Evolutionary conservation across 1,284 basidiomycete species (phyloP), one percentile per base, ranked within the genome.

Genomic region (Cystobasidium pallidum): DNA sequence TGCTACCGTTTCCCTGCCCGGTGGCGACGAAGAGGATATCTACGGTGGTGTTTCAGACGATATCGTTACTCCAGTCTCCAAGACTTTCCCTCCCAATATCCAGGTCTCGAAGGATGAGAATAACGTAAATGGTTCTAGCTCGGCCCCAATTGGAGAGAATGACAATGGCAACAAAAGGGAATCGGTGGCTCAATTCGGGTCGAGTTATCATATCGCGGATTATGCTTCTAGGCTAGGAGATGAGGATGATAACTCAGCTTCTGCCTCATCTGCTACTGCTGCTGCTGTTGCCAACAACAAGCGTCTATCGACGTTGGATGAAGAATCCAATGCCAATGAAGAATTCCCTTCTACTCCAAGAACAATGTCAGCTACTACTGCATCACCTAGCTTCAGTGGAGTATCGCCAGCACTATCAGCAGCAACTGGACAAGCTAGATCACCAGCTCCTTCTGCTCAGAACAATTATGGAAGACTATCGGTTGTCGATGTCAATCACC

Each of bases 341-440:
- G 68, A 71, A 34, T 71, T 71, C 68, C 68, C 68, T 36, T 34
- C 49, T 61, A 71, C 68, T 11, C 68, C 68, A 15, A 39, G 51
- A 32, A 71, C 68, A 21, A 51, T 64, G 24, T 49, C 61, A 32
- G 26, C 41, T 49, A 7, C 28, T 28, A 61, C 54, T 26, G 62
- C 47, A 36, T 64, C 61, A 43, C 61, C 61, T 47, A 10, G 61
- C 2, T 64, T 64, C 43, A 64, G 61, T 24, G 61, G 61, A 3
- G 45, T 64, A 32, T n/a, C n/a, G n/a, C 61, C 59, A 45, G 32
- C 55, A 28, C 43, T 54, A 59, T 39, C 57, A 24, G 19, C 57
- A n/a, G 51, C 30, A n/a, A 39, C 45, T 58, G 39, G 28, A 32
- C 8, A 15, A 19, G 17, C 47, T 26, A 47, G 17, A 17, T 26